These are phyloP conservation scores for Fusarium sp. DNA, from an alignment of 2,329 filamentous ascomycete genomes.

Conservation along the genomic window DNA sequence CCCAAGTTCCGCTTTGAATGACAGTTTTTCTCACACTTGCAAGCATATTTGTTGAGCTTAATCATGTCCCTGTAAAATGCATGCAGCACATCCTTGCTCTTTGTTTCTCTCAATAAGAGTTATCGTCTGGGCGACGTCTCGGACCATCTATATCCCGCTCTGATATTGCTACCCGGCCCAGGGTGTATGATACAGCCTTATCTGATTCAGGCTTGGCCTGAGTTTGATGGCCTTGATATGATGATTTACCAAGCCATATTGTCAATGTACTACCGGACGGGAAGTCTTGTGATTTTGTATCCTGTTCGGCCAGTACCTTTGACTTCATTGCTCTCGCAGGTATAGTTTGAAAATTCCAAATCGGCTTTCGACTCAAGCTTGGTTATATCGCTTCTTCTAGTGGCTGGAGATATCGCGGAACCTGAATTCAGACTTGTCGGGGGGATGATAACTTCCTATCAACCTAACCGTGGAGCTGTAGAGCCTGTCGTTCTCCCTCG, in stretches of 20 bases:
- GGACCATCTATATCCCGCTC: not conserved
- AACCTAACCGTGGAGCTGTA: not conserved
- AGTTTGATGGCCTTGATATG: not conserved
- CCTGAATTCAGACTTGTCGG: fast-evolving
- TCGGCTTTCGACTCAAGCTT: too few relatives aligned
- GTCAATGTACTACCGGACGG: too few relatives aligned
- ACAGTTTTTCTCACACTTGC: not conserved
- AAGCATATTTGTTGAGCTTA: not conserved
- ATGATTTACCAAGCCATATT: not conserved
- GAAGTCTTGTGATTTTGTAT: not conserved
- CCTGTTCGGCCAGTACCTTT: not conserved
- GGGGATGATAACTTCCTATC: not conserved
- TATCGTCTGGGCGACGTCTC: not conserved
- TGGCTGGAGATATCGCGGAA: too few relatives aligned
- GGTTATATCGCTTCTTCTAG: not conserved
- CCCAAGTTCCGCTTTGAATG: fast-evolving
- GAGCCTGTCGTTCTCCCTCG: not conserved
- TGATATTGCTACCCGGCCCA: not conserved
- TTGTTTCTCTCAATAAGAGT: not conserved
- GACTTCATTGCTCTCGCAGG: not conserved
- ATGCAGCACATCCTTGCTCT: not conserved
- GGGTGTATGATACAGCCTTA: not conserved
- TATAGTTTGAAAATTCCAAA: not conserved
- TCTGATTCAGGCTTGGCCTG: not conserved
- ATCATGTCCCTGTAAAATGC: not conserved